A percentile compares a stretch with the other conserved stretches of the same genome.
Evolutionary conservation across 768 basidiomycete species (phyloP).

Genomic region (Collybia sordida): DNA sequence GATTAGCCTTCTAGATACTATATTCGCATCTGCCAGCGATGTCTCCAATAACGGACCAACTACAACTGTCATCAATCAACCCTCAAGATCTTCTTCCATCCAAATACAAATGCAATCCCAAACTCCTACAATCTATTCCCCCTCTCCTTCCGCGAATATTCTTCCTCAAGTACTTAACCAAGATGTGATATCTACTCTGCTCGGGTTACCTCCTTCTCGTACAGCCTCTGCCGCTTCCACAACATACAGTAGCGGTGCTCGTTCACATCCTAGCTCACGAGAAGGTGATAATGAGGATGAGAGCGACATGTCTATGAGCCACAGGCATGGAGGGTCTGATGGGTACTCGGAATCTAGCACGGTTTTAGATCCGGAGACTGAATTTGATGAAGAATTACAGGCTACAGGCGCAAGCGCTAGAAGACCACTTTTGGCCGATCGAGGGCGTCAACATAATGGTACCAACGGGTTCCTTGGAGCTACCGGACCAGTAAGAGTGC

Average conservation of each 20-base stretch:
- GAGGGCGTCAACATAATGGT: constrained; percentile 6
- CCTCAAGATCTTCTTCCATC: not conserved
- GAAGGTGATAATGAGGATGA: constrained; percentile 63
- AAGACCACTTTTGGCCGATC: constrained; percentile 29
- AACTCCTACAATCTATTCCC: constrained; percentile 43
- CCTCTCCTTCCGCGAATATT: constrained; percentile 49
- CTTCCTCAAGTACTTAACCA: constrained; percentile 69
- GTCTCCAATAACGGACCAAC: constrained; percentile 13
- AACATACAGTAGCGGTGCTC: constrained; percentile 25
- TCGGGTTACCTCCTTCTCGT: constrained; percentile 52
- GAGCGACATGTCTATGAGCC: constrained; percentile 21
- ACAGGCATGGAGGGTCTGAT: constrained; percentile 29
- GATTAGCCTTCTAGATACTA: constrained; percentile 59
- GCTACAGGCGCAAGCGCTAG: constrained; percentile 29
- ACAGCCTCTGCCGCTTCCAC: constrained; percentile 39
- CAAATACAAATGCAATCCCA: constrained; percentile 7
- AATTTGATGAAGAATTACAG: constrained; percentile 22
- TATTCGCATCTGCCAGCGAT: constrained; percentile 67
- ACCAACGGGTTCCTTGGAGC: constrained; percentile 15
- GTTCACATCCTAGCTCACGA: constrained; percentile 43
- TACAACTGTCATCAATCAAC: constrained; percentile 8
- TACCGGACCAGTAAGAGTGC: constrained; percentile 27
- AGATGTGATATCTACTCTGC: constrained; percentile 64
- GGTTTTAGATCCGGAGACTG: constrained; percentile 35
- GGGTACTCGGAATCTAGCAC: constrained; percentile 44